Conservation (phyloP, 768 basidiomycete species). For the Naematelia encephala region DNA sequence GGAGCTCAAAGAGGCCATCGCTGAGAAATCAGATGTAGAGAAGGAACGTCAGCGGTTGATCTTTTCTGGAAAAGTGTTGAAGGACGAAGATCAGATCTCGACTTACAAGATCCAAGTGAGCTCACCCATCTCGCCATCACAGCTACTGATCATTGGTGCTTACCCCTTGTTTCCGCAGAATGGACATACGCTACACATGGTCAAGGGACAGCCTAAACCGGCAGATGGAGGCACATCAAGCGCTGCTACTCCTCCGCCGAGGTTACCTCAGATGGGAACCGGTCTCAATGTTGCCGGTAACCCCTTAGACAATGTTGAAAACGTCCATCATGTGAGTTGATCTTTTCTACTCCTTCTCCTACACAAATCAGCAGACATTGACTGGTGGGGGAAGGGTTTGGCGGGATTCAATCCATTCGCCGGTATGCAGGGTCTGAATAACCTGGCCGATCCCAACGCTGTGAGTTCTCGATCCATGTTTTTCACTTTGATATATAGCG, state of each 20-base stretch:
- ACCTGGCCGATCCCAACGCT: conserved; percentile 91
- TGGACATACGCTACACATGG: conserved; percentile 87
- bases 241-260: conserved; percentile 51
- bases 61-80: conserved; percentile 65
- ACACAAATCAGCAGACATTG: background rate
- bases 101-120: conserved; percentile 81
- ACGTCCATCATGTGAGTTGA: conserved; percentile 41
- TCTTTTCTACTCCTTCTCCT: background rate
- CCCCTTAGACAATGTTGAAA: conserved; percentile 54
- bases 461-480: conserved; percentile 53
- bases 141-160: too few relatives aligned
- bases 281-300: conserved; percentile 79
- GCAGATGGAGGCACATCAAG: conserved; percentile 56
- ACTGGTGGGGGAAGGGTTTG: conserved; percentile 22
- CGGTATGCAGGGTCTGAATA: conserved; percentile 70
- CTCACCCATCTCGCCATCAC: background rate
- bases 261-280: conserved; percentile 73
- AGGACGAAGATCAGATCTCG: conserved; percentile 68
- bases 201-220: conserved; percentile 60
- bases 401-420: conserved; percentile 78
- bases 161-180: conserved; percentile 22
- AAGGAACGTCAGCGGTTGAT: conserved; percentile 87
- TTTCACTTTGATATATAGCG: background rate
- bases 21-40: conserved; percentile 76
- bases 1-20: conserved; percentile 88